Conservation (phyloP, 1,139 yeast genomes). For the Sugiyamaella neomexicana region DNA sequence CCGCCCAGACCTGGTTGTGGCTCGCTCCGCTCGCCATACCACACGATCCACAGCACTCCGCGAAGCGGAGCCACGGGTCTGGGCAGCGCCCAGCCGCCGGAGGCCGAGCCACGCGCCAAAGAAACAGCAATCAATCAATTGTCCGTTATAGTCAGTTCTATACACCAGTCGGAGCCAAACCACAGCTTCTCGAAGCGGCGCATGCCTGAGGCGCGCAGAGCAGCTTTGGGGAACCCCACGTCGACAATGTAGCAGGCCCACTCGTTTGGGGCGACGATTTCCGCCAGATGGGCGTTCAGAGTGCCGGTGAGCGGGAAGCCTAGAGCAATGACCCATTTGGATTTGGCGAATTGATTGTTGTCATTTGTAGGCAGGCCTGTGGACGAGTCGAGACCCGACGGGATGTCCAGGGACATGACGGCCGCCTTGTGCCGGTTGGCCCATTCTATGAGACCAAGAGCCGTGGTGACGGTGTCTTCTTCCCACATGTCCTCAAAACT, state of each 20-base stretch:
- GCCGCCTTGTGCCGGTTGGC: constrained; percentile 52
- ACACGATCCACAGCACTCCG: not conserved
- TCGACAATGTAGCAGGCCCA: constrained; percentile 67
- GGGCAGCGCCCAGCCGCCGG: constrained; percentile 9
- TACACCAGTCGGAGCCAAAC: constrained; percentile 44
- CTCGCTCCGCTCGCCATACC: too few species aligned
- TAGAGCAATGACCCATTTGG: constrained; percentile 63
- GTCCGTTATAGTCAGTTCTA: constrained; percentile 27
- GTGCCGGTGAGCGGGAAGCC: constrained; percentile 75
- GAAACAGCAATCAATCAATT: constrained; percentile 15
- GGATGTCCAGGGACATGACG: constrained; percentile 72
- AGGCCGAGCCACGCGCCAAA: constrained; percentile 13
- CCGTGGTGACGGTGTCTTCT: constrained; percentile 48
- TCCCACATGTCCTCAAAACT: constrained; percentile 55
- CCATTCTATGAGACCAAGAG: constrained; percentile 62
- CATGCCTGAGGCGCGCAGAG: constrained; percentile 44
- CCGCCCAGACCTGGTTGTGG: not conserved
- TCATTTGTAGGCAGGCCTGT: constrained; percentile 54
- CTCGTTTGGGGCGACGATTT: constrained; percentile 45
- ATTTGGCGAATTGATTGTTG: constrained; percentile 31
- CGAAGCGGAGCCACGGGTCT: constrained; percentile 9
- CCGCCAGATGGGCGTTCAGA: constrained; percentile 56
- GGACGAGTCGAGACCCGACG: constrained; percentile 84
- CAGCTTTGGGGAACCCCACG: constrained; percentile 60
- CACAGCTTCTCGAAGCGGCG: constrained; percentile 48